A percentile compares a stretch with the other conserved stretches of the same genome.
These are phyloP conservation scores for Trapa bicornis DNA, from an alignment of 345 rosid genomes.

Conservation along the genomic window DNA sequence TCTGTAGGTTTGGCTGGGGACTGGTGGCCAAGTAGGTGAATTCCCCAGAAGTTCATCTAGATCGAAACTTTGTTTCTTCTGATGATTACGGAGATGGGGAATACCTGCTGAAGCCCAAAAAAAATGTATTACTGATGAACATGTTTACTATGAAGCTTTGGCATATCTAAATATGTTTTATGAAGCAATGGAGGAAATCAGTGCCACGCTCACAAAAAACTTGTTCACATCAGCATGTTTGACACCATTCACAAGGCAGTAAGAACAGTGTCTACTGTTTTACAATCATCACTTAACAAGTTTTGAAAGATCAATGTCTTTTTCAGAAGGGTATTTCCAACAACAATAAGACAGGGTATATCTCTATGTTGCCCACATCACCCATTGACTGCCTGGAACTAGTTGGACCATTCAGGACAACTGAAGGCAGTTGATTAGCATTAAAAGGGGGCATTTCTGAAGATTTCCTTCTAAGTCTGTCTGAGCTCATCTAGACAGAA, in stretches of 20 bases:
- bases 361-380: conserved; percentile 73
- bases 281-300: too few relatives aligned
- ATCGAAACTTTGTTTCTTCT: conserved; percentile 46
- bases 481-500: conserved; percentile 39
- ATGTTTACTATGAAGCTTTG: neutral
- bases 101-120: conserved; percentile 25
- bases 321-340: too few relatives aligned
- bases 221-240: too few relatives aligned
- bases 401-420: conserved; percentile 17
- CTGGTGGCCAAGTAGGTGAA: conserved; percentile 96
- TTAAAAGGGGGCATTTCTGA: conserved; percentile 28
- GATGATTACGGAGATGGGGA: conserved; percentile 26
- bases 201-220: neutral
- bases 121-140: neutral
- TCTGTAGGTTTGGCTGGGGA: conserved; percentile 41
- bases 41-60: conserved; percentile 74
- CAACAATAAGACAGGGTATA: conserved; percentile 10
- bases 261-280: too few relatives aligned
- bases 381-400: conserved; percentile 38
- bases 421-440: conserved; percentile 25
- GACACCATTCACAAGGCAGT: too few relatives aligned
- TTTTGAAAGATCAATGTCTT: too few relatives aligned
- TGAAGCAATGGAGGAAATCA: neutral
- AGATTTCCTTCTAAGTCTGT: conserved; percentile 41
- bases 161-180: neutral